Conservation (phyloP, 345 rosid genomes). For the Brassica rapa region DNA sequence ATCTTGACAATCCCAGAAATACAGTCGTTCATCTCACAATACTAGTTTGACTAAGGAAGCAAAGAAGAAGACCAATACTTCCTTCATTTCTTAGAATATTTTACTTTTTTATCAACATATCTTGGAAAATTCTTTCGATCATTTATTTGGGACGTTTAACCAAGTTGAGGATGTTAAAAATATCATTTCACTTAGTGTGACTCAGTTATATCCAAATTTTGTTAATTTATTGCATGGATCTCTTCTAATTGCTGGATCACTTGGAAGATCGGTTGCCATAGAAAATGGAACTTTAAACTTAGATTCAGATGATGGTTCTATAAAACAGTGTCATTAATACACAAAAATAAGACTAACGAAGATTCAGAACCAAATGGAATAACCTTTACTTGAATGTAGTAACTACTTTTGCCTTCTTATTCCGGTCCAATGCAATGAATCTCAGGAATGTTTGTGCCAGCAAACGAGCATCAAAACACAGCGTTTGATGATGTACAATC, state of each 20-base stretch:
- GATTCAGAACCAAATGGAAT: not conserved
- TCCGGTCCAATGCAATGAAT: not conserved
- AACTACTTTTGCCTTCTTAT: not conserved
- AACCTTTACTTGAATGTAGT: not conserved
- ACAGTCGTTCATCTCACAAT: no score
- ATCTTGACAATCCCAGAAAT: no score
- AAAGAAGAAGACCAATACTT: not conserved
- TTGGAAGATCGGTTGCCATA: not conserved
- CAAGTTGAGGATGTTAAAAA: not conserved
- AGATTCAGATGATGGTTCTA: not conserved
- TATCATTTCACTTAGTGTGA: no score
- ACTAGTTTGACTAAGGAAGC: not conserved
- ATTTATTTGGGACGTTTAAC: not conserved
- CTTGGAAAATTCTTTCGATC: not conserved
- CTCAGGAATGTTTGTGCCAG: conserved; percentile 76
- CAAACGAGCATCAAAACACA: conserved; percentile 96
- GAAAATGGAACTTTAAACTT: not conserved
- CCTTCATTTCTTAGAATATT: not conserved
- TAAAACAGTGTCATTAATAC: not conserved
- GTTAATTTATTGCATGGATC: not conserved
- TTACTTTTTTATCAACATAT: no score
- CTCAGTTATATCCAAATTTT: no score
- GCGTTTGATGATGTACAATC: conserved; percentile 85
- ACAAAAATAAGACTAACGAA: not conserved
- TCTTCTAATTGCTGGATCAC: not conserved